Percentiles rank a stretch among this genome's conserved stretches.
Conservation (phyloP, 768 basidiomycete genomes). For the Hirschioporus abietinus region DNA sequence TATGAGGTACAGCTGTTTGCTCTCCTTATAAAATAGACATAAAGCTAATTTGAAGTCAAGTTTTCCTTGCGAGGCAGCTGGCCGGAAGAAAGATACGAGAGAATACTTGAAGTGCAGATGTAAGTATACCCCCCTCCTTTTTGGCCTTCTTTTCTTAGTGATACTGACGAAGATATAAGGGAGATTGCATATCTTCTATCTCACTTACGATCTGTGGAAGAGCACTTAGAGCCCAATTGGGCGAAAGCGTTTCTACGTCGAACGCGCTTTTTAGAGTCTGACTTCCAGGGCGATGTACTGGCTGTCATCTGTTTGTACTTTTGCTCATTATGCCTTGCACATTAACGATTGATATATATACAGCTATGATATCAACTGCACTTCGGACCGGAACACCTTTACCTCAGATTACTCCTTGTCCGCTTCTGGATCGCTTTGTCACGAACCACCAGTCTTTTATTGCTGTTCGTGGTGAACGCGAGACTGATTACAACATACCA, state of each 20-base stretch:
- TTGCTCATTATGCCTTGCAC: neutral
- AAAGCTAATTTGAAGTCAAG: slow-evolving; percentile 28
- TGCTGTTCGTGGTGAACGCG: slow-evolving; percentile 63
- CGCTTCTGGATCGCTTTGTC: slow-evolving; percentile 43
- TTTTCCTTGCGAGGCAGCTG: slow-evolving; percentile 73
- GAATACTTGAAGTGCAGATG: slow-evolving; percentile 63
- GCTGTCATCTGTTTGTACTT: slow-evolving; percentile 67
- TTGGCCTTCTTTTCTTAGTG: slow-evolving; percentile 6
- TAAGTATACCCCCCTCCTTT: slow-evolving; percentile 26
- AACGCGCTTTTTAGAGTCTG: slow-evolving; percentile 69
- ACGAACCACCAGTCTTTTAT: slow-evolving; percentile 52
- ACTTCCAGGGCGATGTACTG: slow-evolving; percentile 81
- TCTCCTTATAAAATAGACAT: slow-evolving; percentile 7
- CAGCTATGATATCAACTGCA: slow-evolving; percentile 73
- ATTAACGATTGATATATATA: neutral
- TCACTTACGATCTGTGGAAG: slow-evolving; percentile 67
- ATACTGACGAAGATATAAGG: slow-evolving; percentile 30
- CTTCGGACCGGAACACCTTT: slow-evolving; percentile 69
- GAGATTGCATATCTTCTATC: slow-evolving; percentile 66
- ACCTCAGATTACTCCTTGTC: slow-evolving; percentile 85
- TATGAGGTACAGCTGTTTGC: slow-evolving; percentile 49
- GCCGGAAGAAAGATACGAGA: slow-evolving; percentile 76
- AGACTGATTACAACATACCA: slow-evolving; percentile 73
- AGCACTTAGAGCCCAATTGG: slow-evolving; percentile 74
- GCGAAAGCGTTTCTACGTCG: slow-evolving; percentile 67